A percentile compares a stretch with the other conserved stretches of the same genome.
Conservation (phyloP, 2,329 filamentous ascomycete genomes). For the Knufia fluminis region DNA sequence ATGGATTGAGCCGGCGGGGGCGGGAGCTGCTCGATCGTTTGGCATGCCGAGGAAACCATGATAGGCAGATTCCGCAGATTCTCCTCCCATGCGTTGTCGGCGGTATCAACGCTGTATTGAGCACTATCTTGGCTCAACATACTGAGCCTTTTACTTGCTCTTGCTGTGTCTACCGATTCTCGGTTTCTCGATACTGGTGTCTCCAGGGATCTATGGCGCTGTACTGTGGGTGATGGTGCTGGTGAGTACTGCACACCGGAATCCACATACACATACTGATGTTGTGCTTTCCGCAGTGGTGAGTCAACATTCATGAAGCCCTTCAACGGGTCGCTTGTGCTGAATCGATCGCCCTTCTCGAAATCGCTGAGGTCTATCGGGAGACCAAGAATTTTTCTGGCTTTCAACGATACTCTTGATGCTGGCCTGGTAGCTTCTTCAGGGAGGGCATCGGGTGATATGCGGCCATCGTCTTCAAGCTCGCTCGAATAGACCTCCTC, state of each 20-base stretch:
- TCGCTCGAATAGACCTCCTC: conserved; percentile 51
- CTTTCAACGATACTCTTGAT: conserved; percentile 36
- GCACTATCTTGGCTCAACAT: conserved; percentile 7
- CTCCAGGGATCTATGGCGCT: conserved; percentile 49
- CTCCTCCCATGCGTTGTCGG: conserved; percentile 9
- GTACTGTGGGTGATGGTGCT: conserved; percentile 27
- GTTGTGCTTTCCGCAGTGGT: conserved; percentile 24
- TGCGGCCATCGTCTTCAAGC: conserved; percentile 59
- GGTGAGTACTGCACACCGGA: conserved; percentile 65
- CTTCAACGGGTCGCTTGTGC: not conserved
- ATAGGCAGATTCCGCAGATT: conserved; percentile 19
- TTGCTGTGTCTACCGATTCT: conserved; percentile 15
- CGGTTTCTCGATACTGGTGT: conserved; percentile 37
- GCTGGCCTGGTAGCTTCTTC: conserved; percentile 32
- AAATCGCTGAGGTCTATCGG: conserved; percentile 29
- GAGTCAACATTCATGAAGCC: conserved; percentile 1
- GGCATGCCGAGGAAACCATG: conserved; percentile 35
- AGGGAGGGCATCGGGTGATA: conserved; percentile 34
- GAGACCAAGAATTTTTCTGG: conserved; percentile 38
- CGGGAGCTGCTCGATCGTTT: conserved; percentile 33
- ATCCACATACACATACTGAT: conserved; percentile 52
- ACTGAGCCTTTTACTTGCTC: conserved; percentile 11
- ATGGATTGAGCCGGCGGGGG: conserved; percentile 30
- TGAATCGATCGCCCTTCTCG: conserved; percentile 18
- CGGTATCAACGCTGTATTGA: conserved; percentile 8